phyloP scores from a whole-genome alignment of 129 eudicot genomes.

The Ambrosia artemisiifolia region DNA sequence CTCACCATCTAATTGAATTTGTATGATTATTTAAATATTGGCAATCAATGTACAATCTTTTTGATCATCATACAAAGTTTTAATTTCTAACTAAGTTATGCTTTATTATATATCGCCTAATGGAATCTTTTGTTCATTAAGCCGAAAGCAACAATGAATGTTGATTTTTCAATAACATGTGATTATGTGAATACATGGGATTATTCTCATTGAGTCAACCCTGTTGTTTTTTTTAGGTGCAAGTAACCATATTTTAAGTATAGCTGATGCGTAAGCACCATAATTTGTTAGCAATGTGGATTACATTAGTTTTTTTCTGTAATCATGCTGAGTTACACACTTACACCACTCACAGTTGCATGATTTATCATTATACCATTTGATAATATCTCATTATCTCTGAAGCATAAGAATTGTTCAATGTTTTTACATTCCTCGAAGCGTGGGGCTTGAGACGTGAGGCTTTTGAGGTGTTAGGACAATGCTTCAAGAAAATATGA shows the following conservation, averaged over 20 bases:
- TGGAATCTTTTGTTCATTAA: not conserved
- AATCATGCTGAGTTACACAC: not conserved
- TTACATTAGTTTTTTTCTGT: not conserved
- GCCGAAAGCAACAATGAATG: not conserved
- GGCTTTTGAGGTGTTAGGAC: too few relatives aligned
- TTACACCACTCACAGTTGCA: not conserved
- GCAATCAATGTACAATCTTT: not conserved
- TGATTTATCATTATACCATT: not conserved
- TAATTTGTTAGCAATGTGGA: not conserved
- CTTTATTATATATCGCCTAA: not conserved
- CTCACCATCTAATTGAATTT: not conserved
- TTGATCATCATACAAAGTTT: not conserved
- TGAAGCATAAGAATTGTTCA: not conserved
- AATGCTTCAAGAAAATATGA: too few relatives aligned
- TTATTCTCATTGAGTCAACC: not conserved
- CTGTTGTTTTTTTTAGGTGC: not conserved
- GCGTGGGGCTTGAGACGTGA: too few relatives aligned
- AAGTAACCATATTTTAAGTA: not conserved
- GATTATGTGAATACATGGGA: not conserved
- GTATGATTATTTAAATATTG: not conserved
- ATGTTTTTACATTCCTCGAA: too few relatives aligned
- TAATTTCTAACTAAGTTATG: constrained; percentile 1
- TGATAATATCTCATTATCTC: not conserved
- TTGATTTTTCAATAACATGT: not conserved
- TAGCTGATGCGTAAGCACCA: not conserved